Evolutionary conservation across 2,329 filamentous ascomycete species (phyloP).

Genomic region (Fusarium vanettenii): DNA sequence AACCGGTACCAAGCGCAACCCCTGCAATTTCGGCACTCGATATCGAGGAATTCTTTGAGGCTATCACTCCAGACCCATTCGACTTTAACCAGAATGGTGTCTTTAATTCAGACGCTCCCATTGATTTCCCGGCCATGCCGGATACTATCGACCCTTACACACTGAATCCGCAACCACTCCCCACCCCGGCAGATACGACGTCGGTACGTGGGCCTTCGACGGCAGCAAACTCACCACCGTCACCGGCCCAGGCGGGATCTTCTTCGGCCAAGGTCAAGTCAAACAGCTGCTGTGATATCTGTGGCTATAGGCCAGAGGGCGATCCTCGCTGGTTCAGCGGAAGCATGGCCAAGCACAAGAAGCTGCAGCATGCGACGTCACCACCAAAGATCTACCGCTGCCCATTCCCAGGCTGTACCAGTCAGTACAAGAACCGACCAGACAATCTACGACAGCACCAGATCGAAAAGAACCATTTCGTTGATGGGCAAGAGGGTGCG

Average conservation of each 20-base stretch:
- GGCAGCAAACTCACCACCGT: constrained; percentile 38
- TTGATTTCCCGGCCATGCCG: constrained; percentile 20
- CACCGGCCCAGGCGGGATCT: constrained; percentile 23
- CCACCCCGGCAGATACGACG: constrained; percentile 34
- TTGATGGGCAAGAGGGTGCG: constrained; percentile 54
- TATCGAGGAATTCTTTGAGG: constrained; percentile 36
- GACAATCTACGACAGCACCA: constrained; percentile 69
- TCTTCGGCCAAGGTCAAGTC: constrained; percentile 54
- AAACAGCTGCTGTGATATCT: constrained; percentile 61
- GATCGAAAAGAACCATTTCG: constrained; percentile 66
- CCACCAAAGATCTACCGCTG: constrained; percentile 65
- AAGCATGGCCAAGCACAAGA: constrained; percentile 69
- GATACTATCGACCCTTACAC: constrained; percentile 22
- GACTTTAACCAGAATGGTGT: constrained; percentile 30
- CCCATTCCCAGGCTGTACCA: constrained; percentile 64
- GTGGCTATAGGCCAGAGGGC: constrained; percentile 66
- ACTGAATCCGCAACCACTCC: constrained; percentile 33
- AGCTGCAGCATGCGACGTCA: constrained; percentile 61
- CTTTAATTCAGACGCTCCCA: constrained; percentile 22
- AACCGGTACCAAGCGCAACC: constrained; percentile 15
- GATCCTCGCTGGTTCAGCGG: constrained; percentile 69
- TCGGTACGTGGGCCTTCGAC: constrained; percentile 38
- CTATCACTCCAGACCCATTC: constrained; percentile 28
- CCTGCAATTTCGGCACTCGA: constrained; percentile 18
- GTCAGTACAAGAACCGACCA: constrained; percentile 65